These are phyloP conservation scores for Backusella westeae DNA, from an alignment of 192 early-diverging fungal genomes.

Conservation along the genomic window DNA sequence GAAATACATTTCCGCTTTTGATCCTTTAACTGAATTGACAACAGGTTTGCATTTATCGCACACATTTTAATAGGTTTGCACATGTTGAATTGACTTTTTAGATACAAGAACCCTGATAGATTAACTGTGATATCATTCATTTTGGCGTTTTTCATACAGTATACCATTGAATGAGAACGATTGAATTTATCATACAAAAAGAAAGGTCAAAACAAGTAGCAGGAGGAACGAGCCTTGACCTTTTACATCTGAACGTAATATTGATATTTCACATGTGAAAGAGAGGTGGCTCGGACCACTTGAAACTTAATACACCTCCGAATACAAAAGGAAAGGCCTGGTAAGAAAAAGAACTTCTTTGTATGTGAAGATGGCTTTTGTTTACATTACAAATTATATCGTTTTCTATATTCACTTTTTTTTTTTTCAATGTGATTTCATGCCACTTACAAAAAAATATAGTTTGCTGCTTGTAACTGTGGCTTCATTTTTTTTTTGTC, in stretches of 20 bases:
- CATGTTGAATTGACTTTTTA: background rate
- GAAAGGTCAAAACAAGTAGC: background rate
- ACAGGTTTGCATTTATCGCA: background rate
- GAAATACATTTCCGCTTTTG: background rate
- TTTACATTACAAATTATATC: background rate
- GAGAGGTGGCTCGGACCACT: background rate
- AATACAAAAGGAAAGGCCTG: background rate
- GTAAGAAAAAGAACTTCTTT: background rate
- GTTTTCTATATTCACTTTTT: background rate
- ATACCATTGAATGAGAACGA: too few species aligned
- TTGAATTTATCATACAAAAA: too few species aligned
- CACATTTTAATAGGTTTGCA: background rate
- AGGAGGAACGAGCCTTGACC: background rate
- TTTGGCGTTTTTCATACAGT: too few species aligned
- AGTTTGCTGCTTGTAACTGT: too few species aligned
- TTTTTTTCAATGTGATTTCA: too few species aligned
- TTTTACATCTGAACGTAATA: background rate
- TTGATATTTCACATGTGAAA: background rate
- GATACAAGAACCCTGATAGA: background rate
- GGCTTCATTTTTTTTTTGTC: too few species aligned
- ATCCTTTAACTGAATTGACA: background rate
- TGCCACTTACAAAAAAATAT: too few species aligned
- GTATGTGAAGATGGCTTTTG: background rate
- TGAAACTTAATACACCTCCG: background rate
- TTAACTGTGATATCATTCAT: too few species aligned